phyloP scores from a whole-genome alignment of 345 rosid species.

The Noccaea bulbosa region DNA sequence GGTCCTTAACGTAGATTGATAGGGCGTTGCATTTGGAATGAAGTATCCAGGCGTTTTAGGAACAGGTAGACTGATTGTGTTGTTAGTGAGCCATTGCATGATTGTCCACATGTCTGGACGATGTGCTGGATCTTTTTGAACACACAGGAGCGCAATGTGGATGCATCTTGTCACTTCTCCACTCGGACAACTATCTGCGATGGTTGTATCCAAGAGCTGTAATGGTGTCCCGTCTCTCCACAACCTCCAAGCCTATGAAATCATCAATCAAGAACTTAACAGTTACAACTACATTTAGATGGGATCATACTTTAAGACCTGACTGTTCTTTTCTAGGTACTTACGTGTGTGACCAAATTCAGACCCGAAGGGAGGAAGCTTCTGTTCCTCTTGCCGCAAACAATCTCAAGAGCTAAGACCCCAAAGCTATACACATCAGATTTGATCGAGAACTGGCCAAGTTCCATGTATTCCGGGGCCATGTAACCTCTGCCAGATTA shows the following conservation, averaged over 20 bases:
- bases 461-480: conserved; percentile 1
- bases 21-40: background rate
- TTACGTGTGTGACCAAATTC: background rate
- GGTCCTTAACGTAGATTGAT: too few relatives aligned
- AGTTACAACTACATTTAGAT: too few relatives aligned
- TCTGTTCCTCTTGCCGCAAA: background rate
- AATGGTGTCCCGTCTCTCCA: background rate
- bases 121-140: too few relatives aligned
- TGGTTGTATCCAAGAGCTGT: background rate
- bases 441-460: conserved; percentile 21
- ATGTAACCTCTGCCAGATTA: conserved; percentile 31
- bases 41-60: background rate
- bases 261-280: background rate
- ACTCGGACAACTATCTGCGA: background rate
- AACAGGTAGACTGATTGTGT: background rate
- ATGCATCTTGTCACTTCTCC: too few relatives aligned
- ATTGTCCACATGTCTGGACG: background rate
- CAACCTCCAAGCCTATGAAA: background rate
- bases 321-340: background rate
- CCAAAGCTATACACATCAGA: conserved; percentile 34
- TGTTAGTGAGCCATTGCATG: background rate
- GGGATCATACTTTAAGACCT: too few relatives aligned
- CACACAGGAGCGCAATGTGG: too few relatives aligned
- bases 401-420: conserved; percentile 21
- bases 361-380: background rate